These are phyloP conservation scores for Lachnellula arida DNA, from an alignment of 2,329 filamentous ascomycete genomes.

Conservation along the genomic window DNA sequence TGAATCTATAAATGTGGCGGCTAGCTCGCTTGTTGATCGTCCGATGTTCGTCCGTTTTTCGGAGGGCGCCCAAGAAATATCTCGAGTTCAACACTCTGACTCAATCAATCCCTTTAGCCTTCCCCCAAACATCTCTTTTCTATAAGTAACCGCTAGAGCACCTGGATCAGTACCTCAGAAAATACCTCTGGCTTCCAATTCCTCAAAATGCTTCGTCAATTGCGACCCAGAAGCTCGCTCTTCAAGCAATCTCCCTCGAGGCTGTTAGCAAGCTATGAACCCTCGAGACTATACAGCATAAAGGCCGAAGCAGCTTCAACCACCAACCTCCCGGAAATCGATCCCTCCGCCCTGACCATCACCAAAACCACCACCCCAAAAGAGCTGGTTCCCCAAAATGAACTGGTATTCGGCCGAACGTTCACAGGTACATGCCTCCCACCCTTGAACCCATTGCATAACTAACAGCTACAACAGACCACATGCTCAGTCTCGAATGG, in stretches of 20 bases:
- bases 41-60: not conserved
- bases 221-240: slow-evolving; percentile 39
- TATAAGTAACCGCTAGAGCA: not conserved
- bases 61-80: not conserved
- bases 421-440: slow-evolving; percentile 67
- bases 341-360: slow-evolving; percentile 71
- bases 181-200: slow-evolving; percentile 3
- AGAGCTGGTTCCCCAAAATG: slow-evolving; percentile 64
- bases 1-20: not conserved
- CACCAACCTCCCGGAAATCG: slow-evolving; percentile 59
- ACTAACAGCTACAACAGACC: slow-evolving; percentile 55
- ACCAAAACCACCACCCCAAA: slow-evolving; percentile 74
- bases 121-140: not conserved
- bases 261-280: slow-evolving; percentile 32
- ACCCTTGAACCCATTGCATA: not conserved
- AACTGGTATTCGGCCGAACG: slow-evolving; percentile 82
- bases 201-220: slow-evolving; percentile 43
- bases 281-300: slow-evolving; percentile 46
- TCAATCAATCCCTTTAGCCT: not conserved
- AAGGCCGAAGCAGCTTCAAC: slow-evolving; percentile 31
- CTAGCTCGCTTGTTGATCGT: not conserved
- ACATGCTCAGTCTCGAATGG: slow-evolving; percentile 97
- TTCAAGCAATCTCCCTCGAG: slow-evolving; percentile 32
- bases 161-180: not conserved
- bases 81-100: not conserved